Base-by-base conservation (phyloP, 768 basidiomycete species). In the Pulveroboletus ravenelii region DNA sequence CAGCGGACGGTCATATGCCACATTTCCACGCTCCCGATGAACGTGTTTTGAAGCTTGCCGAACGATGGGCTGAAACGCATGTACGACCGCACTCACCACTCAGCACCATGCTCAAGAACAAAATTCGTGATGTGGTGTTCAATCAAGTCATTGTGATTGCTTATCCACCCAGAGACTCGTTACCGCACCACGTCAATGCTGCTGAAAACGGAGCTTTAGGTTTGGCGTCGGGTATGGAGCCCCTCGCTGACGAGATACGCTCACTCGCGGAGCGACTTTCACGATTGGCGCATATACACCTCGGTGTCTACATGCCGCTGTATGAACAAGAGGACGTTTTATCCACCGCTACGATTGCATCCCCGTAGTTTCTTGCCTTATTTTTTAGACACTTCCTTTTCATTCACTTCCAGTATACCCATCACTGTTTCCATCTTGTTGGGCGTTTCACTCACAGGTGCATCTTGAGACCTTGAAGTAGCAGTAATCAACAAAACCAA, bases 291-390 rank as follows among this genome's bases (percentile, higher is more conserved):
- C 71, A 79, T 41, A 82, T 89, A 57, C 88, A 93, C 66, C 73
- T 89, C 46, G 79, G 82, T 55, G 82, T 87, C 45, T 91, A 88
- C 66, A 72, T 87, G 34, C 78, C 80, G n/a, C 65, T 90, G 49
- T 93, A 93, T 69, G 83, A 87, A 67, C 78, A 79, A 59, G 77
- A 82, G 53, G 80, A 77, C 54, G 48, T 63, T 56, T 47, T 61
- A 50, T 65, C 65, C 41, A 40, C 56, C 46, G 54, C 65, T 7
- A 54, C 52, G 50, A 53, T 35, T 17, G 31, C 52, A 56, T 53
- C 56, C 31, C 3, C 52, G 10, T 66, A 57, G 56, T 49, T 55
- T 40, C 14, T 47, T 44, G 41, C 45, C 41, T 58, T 52, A 47
- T 54, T 48, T 52, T 34, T 29, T 67, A 65, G 63, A 67, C 53